These are phyloP conservation scores for Verticillium isaacii DNA, from an alignment of 2,329 filamentous ascomycete species.

Conservation along the genomic window DNA sequence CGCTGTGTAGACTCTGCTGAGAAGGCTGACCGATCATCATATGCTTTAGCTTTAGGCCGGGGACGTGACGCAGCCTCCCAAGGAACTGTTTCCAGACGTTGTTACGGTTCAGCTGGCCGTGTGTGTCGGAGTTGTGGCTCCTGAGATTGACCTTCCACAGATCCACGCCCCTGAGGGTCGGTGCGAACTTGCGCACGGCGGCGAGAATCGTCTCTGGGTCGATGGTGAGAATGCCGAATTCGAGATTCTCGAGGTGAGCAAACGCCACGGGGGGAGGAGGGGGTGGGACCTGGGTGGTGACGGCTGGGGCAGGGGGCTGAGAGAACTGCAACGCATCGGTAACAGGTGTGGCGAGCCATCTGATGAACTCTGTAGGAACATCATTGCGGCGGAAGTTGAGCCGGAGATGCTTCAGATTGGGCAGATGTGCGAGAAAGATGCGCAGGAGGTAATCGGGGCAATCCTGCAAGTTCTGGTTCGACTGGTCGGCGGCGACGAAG, in stretches of 20 bases:
- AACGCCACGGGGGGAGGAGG: conserved; percentile 22
- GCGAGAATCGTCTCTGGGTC: conserved; percentile 22
- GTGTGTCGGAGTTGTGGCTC: background rate
- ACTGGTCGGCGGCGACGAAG: background rate
- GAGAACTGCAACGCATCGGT: background rate
- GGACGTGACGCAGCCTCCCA: conserved; percentile 22
- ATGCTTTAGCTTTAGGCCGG: conserved; percentile 25
- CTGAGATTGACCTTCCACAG: conserved; percentile 37
- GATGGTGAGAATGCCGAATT: conserved; percentile 35
- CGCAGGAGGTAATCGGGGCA: conserved; percentile 16
- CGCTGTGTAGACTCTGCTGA: conserved; percentile 11
- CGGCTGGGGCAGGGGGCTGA: background rate
- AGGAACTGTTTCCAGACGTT: conserved; percentile 37
- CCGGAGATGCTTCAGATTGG: conserved; percentile 45
- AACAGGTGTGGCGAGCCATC: conserved; percentile 28
- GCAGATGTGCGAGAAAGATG: conserved; percentile 32
- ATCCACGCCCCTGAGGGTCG: conserved; percentile 36
- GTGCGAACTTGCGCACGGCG: conserved; percentile 35
- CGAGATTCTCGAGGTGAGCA: conserved; percentile 31
- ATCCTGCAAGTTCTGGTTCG: background rate
- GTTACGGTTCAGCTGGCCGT: conserved; percentile 9
- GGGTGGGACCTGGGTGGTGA: background rate
- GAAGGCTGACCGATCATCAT: conserved; percentile 24
- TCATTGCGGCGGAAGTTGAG: conserved; percentile 37
- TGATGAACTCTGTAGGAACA: conserved; percentile 24